Evolutionary conservation across 148 eudicot genomes (phyloP), one percentile per base, ranked within the genome.

Genomic region (Agrostemma githago): DNA sequence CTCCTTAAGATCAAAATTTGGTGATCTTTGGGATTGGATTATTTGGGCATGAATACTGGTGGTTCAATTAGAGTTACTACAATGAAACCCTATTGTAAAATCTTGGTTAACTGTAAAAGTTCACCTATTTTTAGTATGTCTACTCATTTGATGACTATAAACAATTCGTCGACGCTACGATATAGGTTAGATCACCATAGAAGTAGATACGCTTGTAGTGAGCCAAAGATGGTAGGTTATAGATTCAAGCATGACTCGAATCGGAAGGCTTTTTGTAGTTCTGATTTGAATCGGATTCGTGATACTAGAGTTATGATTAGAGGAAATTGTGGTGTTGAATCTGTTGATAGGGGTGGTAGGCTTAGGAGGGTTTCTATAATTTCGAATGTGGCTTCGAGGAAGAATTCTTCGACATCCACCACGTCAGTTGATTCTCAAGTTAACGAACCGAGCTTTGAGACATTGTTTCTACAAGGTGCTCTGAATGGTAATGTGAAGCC

Each of bases 301-400:
- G 61, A 76, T 74, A 82, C 84, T 76, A 79, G 84, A 78, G 78
- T 26, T 26, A 26, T 53, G 79, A 74, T 74, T 63, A 81, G 48
- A n/a, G 38, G 84, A 65, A 70, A 44, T 71, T 42, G 66, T 74
- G 66, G 72, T 77, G 61, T 68, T n/a, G n/a, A n/a, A n/a, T n/a
- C n/a, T n/a, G n/a, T n/a, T 79, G 53, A 53, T 66, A 61, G 72
- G 68, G 74, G 61, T 81, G 74, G 60, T 81, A 71, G 56, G 62
- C 70, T 57, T 71, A 81, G 80, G 72, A 64, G 79, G 74, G 68
- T 66, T 46, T 72, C 71, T 10, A 62, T 73, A 8, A 58, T 82
- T 58, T 80, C 71, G 34, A 88, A 85, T 81, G 91, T 88, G 66
- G 88, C 88, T 14, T 89, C 95, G 66, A 85, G 89, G 81, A 83